Evolutionary conservation across 805 yeast species (phyloP), one percentile per base, ranked within the genome.

Genomic region (Kuraishia cidri): DNA sequence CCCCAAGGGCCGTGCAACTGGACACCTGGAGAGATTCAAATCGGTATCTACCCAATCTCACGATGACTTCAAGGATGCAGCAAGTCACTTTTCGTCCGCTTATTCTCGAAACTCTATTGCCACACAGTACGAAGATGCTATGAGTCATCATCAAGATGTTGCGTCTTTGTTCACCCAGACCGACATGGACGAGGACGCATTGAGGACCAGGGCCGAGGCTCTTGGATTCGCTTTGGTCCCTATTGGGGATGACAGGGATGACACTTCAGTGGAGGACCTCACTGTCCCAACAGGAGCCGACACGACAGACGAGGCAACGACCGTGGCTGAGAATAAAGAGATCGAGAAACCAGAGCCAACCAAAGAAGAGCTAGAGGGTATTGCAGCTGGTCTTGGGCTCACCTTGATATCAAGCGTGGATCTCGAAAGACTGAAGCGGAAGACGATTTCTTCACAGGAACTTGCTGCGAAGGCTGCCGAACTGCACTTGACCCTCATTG

Each of bases 401-500:
- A 44, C 40, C 4, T 46, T 63, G 4, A 34, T 64, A 14, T 46
- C 66, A 0, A 37, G 43, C 5, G 45, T 46, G 2, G 64, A 62
- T n/a, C 36, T 52, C 16, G 51, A 48, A 3, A 46, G 46, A 32
- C 40, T 60, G 36, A 48, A 46, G 41, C 41, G 35, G 23, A 46
- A 46, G 25, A 43, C 37, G 4, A 43, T 57, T n/a, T 49, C 58
- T 1, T 39, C 60, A 3, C 44, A 51, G 24, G 60, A 53, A n/a
- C 39, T 58, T 11, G 59, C 58, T 3, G 26, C 45, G 3, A 48
- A 54, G 32, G 73, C 73, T 1, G 51, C 56, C 4, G 68, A 63
- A 28, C 44, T 65, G 27, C 68, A 70, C 4, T 50, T 67, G 28
- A 47, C 47, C 2, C 41, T 65, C 13, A 40, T 58, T 8, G 38